These are phyloP conservation scores for Skeletonema grethae DNA, from an alignment of 108 stramenopile species.

Conservation along the genomic window DNA sequence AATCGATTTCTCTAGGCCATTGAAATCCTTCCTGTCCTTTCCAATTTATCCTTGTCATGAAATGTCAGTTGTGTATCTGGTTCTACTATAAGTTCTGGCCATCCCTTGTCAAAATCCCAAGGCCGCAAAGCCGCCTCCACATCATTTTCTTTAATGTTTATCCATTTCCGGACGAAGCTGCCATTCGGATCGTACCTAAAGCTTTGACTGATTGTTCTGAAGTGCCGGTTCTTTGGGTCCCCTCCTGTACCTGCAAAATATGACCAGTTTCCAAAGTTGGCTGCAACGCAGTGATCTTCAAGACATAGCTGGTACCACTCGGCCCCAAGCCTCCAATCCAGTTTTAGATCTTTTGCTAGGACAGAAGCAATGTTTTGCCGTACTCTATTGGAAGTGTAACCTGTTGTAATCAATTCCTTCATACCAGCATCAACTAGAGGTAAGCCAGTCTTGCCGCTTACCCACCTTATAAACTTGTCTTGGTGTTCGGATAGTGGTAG, in stretches of 20 bases:
- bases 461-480: slow-evolving; percentile 58
- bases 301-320: slow-evolving; percentile 84
- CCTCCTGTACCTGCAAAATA: slow-evolving; percentile 86
- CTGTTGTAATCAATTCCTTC: slow-evolving; percentile 82
- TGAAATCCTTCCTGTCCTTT: slow-evolving; percentile 31
- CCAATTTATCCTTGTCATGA: slow-evolving; percentile 51
- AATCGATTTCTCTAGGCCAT: neutral
- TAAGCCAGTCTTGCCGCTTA: slow-evolving; percentile 72
- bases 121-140: slow-evolving; percentile 59
- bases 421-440: slow-evolving; percentile 93
- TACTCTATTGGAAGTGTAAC: slow-evolving; percentile 92
- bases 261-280: slow-evolving; percentile 92
- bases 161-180: slow-evolving; percentile 79
- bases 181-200: slow-evolving; percentile 78
- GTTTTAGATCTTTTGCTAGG: slow-evolving; percentile 73
- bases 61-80: slow-evolving; percentile 62
- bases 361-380: slow-evolving; percentile 91
- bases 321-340: slow-evolving; percentile 93
- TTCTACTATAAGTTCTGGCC: slow-evolving; percentile 50
- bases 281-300: slow-evolving; percentile 85
- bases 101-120: slow-evolving; percentile 56
- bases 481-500: slow-evolving; percentile 20
- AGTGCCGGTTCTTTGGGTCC: slow-evolving; percentile 77
- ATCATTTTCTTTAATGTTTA: slow-evolving; percentile 40
- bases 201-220: slow-evolving; percentile 79